These are phyloP conservation scores for Psilocybe cyanescens DNA, from an alignment of 768 basidiomycete genomes.

Conservation along the genomic window DNA sequence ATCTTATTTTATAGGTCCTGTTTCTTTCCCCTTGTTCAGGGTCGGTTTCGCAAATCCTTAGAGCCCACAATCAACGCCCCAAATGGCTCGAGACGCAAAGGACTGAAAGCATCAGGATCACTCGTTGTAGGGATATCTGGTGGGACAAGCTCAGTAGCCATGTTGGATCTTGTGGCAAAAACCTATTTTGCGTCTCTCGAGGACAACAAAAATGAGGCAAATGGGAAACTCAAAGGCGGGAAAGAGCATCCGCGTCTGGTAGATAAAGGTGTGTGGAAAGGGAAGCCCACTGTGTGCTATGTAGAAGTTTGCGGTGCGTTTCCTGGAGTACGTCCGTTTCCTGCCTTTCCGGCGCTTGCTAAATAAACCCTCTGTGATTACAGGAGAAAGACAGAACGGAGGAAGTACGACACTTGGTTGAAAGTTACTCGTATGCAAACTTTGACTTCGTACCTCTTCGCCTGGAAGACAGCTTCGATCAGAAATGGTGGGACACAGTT, in stretches of 20 bases:
- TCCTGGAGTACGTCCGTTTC: conserved; percentile 51
- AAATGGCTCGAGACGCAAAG: conserved; percentile 58
- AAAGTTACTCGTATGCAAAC: conserved; percentile 36
- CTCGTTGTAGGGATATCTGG: conserved; percentile 78
- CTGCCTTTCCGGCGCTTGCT: conserved; percentile 10
- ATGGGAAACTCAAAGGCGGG: conserved; percentile 45
- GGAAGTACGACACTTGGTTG: conserved; percentile 50
- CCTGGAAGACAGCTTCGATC: conserved; percentile 77
- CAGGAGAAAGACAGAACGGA: conserved; percentile 61
- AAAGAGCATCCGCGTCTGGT: conserved; percentile 67
- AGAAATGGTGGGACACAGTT: conserved; percentile 62
- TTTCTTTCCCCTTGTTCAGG: conserved; percentile 62
- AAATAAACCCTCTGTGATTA: conserved; percentile 4
- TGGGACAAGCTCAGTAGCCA: conserved; percentile 73
- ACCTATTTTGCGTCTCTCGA: conserved; percentile 51
- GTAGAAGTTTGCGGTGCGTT: conserved; percentile 70
- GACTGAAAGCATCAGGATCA: conserved; percentile 69
- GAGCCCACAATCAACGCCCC: conserved; percentile 69
- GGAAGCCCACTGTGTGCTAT: conserved; percentile 63
- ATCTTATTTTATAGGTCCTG: conserved; percentile 39
- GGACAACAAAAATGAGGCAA: conserved; percentile 4
- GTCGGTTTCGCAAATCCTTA: conserved; percentile 67
- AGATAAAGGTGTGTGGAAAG: conserved; percentile 54
- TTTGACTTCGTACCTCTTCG: conserved; percentile 66
- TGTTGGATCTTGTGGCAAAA: conserved; percentile 68